Conservation (phyloP, 345 rosid species). For the Carallia brachiata region DNA sequence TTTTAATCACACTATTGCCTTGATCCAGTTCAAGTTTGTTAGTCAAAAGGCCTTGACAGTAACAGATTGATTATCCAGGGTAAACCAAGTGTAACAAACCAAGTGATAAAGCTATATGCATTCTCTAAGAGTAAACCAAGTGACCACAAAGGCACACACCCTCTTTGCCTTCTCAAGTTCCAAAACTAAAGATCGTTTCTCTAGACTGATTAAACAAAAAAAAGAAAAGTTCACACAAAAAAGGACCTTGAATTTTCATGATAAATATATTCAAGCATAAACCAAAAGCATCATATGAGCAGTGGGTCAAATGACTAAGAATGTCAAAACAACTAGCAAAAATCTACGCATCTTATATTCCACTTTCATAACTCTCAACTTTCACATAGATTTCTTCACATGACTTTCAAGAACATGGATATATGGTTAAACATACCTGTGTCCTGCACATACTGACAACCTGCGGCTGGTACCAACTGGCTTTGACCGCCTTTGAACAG, state of each 20-base stretch:
- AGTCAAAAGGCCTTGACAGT: background rate
- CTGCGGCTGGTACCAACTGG: constrained; percentile 23
- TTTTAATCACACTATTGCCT: background rate
- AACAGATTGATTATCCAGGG: background rate
- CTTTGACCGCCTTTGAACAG: constrained; percentile 38
- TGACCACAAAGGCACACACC: too few relatives aligned
- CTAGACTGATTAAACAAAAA: too few relatives aligned
- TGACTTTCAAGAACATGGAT: background rate
- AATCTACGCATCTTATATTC: background rate
- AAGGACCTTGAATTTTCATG: too few relatives aligned
- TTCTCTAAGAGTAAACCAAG: too few relatives aligned
- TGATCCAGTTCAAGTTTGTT: background rate
- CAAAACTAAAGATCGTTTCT: too few relatives aligned
- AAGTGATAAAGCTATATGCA: too few relatives aligned
- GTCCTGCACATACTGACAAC: constrained; percentile 53
- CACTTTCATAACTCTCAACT: background rate
- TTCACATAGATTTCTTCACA: background rate
- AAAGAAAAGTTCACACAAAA: too few relatives aligned
- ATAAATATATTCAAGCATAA: too few relatives aligned
- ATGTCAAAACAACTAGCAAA: too few relatives aligned
- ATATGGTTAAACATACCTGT: constrained; percentile 37
- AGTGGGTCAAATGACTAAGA: too few relatives aligned
- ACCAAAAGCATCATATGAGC: too few relatives aligned
- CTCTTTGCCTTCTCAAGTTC: too few relatives aligned
- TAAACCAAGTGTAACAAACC: background rate